These are phyloP conservation scores for Syzygium jambos DNA, from an alignment of 345 rosid species.

Conservation along the genomic window DNA sequence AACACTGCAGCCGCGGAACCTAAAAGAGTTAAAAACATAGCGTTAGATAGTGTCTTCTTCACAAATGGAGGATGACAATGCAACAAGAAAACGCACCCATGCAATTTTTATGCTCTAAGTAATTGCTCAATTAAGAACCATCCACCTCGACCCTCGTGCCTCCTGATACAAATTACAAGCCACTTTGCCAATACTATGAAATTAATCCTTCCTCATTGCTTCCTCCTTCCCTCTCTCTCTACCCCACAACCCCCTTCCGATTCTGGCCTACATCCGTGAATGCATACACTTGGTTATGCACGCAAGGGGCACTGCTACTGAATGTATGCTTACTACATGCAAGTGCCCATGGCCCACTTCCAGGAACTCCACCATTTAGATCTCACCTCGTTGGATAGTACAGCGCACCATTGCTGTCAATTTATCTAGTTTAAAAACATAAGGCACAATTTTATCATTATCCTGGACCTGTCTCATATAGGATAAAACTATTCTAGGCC, in stretches of 20 bases:
- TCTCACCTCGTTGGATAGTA: neutral
- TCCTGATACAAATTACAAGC: neutral
- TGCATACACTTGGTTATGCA: neutral
- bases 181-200: neutral
- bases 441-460: neutral
- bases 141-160: neutral
- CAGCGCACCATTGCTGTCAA: neutral
- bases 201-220: neutral
- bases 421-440: neutral
- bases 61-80: neutral
- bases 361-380: neutral
- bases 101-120: neutral
- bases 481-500: neutral
- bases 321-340: neutral
- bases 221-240: neutral
- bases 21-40: constrained; percentile 3
- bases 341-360: neutral
- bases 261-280: neutral
- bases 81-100: neutral
- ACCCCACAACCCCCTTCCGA: neutral
- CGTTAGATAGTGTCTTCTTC: neutral
- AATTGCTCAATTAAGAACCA: neutral
- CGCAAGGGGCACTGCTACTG: neutral
- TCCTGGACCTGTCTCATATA: neutral
- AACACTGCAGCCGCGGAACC: constrained; percentile 22